Conservation (phyloP, 345 rosid species). For the Hirschfeldia incana region DNA sequence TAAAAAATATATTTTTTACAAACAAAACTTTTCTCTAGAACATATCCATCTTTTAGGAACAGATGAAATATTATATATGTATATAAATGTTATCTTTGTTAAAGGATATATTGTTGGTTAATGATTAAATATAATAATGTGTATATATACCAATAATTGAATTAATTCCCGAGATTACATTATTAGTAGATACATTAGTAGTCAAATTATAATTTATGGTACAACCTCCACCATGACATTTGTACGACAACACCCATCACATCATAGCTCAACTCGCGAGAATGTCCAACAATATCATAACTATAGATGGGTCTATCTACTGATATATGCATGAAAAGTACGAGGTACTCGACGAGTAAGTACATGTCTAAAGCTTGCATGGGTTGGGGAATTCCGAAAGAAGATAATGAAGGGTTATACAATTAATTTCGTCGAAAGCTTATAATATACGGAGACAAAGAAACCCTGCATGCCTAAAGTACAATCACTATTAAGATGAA, state of each 20-base stretch:
- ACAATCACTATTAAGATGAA: constrained; percentile 15
- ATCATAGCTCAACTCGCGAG: neutral
- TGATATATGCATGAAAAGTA: constrained; percentile 18
- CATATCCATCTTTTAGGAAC: too few relatives aligned
- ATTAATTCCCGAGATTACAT: neutral
- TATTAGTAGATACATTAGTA: neutral
- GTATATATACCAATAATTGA: neutral
- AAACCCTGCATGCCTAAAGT: constrained; percentile 17
- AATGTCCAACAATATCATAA: constrained; percentile 13
- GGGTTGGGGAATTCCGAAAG: constrained; percentile 15
- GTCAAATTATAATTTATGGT: neutral
- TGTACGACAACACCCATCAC: constrained; percentile 21
- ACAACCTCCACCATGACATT: constrained; percentile 8
- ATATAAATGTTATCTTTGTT: neutral
- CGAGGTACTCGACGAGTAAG: constrained; percentile 29
- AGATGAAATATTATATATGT: too few relatives aligned
- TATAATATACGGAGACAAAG: neutral
- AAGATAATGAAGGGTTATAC: constrained; percentile 9
- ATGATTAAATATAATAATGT: neutral
- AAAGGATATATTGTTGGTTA: neutral
- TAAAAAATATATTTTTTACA: too few relatives aligned
- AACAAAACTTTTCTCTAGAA: too few relatives aligned
- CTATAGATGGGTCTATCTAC: constrained; percentile 17
- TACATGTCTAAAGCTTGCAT: constrained; percentile 21
- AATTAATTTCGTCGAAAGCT: constrained; percentile 19